A percentile compares a stretch with the other conserved stretches of the same genome.
Evolutionary conservation across 768 basidiomycete genomes (phyloP).

Genomic region (Glaciozyma antarctica): DNA sequence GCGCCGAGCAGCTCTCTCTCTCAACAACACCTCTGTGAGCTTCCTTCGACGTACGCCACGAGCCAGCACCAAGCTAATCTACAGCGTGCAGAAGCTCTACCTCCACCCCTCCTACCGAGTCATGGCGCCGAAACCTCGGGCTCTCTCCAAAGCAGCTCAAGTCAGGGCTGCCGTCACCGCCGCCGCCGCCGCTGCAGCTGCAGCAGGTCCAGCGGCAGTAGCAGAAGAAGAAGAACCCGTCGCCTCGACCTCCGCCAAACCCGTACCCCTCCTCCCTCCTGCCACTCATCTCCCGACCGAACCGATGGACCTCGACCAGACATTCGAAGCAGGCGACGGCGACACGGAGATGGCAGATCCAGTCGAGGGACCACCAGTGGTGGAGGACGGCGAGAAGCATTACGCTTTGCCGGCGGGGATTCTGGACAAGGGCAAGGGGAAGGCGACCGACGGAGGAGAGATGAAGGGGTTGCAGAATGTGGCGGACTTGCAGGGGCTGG

Average conservation of each 20-base stretch:
- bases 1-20: no score
- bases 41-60: no score
- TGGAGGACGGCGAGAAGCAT: not conserved
- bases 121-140: no score
- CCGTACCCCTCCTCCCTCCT: constrained; percentile 12
- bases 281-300: constrained; percentile 23
- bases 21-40: no score
- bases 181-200: not conserved
- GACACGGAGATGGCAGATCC: constrained; percentile 17
- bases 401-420: not conserved
- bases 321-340: constrained; percentile 15
- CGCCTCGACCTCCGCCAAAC: not conserved
- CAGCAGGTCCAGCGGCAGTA: not conserved
- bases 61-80: no score
- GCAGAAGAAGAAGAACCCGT: not conserved
- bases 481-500: constrained; percentile 11
- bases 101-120: no score
- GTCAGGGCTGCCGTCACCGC: no score
- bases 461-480: constrained; percentile 21
- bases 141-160: no score
- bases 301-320: constrained; percentile 30
- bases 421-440: constrained; percentile 17
- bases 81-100: no score
- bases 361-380: not conserved
- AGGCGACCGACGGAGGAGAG: constrained; percentile 3